phyloP scores from a whole-genome alignment of 1,139 yeast species.

The Lodderomyces jiufengensis region DNA sequence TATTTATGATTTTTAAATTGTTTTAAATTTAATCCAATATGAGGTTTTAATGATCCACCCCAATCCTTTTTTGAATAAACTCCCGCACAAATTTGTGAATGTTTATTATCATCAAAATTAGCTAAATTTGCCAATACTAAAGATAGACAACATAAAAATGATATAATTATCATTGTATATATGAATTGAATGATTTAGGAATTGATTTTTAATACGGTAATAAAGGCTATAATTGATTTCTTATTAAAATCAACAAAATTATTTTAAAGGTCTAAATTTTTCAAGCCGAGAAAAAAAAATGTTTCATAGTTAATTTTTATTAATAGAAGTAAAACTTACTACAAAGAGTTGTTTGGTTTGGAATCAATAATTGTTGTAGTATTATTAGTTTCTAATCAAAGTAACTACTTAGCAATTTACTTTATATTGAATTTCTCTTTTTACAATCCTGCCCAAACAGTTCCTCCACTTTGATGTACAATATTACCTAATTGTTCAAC shows the following conservation, averaged over 20 bases:
- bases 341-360: too few species aligned
- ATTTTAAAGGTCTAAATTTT: background rate
- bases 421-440: background rate
- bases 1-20: slow-evolving; percentile 32
- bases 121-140: slow-evolving; percentile 44
- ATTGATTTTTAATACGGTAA: background rate
- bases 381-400: too few species aligned
- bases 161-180: slow-evolving; percentile 3
- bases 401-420: too few species aligned
- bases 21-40: slow-evolving; percentile 49
- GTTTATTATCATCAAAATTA: slow-evolving; percentile 38
- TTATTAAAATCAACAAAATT: background rate
- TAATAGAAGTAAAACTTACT: too few species aligned
- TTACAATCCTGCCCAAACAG: slow-evolving; percentile 37
- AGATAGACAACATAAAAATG: slow-evolving; percentile 5
- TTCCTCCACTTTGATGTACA: slow-evolving; percentile 36
- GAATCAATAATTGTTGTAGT: too few species aligned
- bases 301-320: too few species aligned
- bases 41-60: slow-evolving; percentile 74
- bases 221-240: too few species aligned
- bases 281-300: slow-evolving; percentile 6
- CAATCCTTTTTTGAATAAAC: slow-evolving; percentile 85
- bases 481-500: slow-evolving; percentile 61
- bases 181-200: too few species aligned
- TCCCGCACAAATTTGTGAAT: slow-evolving; percentile 79